These are phyloP conservation scores for Pseudogymnoascus sp. DNA, from an alignment of 2,329 filamentous ascomycete species.

Conservation along the genomic window DNA sequence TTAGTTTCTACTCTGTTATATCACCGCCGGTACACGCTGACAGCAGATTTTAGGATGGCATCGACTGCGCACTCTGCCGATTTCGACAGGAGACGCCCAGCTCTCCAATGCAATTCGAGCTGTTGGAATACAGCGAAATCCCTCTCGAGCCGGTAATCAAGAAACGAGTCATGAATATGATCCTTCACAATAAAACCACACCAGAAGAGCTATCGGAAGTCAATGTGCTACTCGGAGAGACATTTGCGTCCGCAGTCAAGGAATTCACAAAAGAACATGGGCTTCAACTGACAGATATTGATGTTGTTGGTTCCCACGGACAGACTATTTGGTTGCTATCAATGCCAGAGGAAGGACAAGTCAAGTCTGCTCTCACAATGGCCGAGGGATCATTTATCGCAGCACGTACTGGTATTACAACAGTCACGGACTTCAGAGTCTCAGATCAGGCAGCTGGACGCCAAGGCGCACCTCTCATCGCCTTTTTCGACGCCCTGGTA, in stretches of 20 bases:
- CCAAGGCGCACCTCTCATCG: constrained; percentile 47
- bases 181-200: constrained; percentile 44
- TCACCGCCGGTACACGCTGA: not conserved
- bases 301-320: constrained; percentile 48
- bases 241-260: constrained; percentile 44
- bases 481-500: constrained; percentile 48
- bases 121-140: constrained; percentile 50
- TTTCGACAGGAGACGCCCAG: constrained; percentile 45
- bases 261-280: constrained; percentile 39
- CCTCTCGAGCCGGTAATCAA: constrained; percentile 45
- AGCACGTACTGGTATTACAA: constrained; percentile 46
- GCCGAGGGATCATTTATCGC: constrained; percentile 49
- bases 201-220: constrained; percentile 46
- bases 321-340: constrained; percentile 50
- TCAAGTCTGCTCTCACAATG: constrained; percentile 44
- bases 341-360: constrained; percentile 41
- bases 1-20: constrained; percentile 9
- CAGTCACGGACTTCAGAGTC: constrained; percentile 49
- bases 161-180: constrained; percentile 48
- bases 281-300: constrained; percentile 38
- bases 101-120: constrained; percentile 45
- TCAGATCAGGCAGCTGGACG: constrained; percentile 47
- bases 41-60: constrained; percentile 33
- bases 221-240: constrained; percentile 48
- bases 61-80: constrained; percentile 49